phyloP scores from a whole-genome alignment of 1,284 basidiomycete genomes.

The Ustilago xerochloae region DNA sequence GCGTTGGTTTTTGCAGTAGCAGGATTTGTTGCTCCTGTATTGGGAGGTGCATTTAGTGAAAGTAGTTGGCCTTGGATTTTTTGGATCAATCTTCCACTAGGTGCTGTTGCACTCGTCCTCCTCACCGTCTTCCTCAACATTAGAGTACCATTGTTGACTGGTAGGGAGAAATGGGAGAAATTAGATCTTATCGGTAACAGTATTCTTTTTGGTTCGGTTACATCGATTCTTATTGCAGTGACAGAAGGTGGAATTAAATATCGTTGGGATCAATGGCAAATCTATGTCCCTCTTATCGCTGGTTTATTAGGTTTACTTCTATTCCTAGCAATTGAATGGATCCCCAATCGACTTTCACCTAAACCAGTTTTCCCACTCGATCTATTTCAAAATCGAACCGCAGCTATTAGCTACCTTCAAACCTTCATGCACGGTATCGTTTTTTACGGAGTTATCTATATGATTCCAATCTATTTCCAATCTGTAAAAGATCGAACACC shows the following conservation, averaged over 20 bases:
- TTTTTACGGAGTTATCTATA: constrained; percentile 61
- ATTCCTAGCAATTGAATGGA: constrained; percentile 60
- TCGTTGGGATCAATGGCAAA: constrained; percentile 60
- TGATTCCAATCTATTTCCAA: constrained; percentile 70
- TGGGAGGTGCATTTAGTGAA: constrained; percentile 69
- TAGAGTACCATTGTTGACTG: constrained; percentile 59
- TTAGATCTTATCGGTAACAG: constrained; percentile 68
- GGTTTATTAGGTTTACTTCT: constrained; percentile 62
- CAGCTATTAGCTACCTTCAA: constrained; percentile 58
- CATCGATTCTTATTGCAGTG: constrained; percentile 65
- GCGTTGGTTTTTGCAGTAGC: constrained; percentile 59
- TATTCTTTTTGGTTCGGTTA: constrained; percentile 63
- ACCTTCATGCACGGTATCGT: constrained; percentile 67
- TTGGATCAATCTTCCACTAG: constrained; percentile 63
- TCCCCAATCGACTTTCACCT: constrained; percentile 29
- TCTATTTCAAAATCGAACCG: constrained; percentile 62
- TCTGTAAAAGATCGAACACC: constrained; percentile 71
- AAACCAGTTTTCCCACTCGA: constrained; percentile 65
- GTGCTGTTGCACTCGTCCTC: constrained; percentile 13
- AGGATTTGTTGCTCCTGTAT: constrained; percentile 66
- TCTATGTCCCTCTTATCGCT: constrained; percentile 64
- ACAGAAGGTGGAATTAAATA: constrained; percentile 68
- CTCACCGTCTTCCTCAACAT: constrained; percentile 61
- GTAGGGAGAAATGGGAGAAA: constrained; percentile 63
- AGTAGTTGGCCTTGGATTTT: constrained; percentile 71